Evolutionary conservation across 768 basidiomycete species (phyloP).

Genomic region (Tricholoma hemisulphureum): DNA sequence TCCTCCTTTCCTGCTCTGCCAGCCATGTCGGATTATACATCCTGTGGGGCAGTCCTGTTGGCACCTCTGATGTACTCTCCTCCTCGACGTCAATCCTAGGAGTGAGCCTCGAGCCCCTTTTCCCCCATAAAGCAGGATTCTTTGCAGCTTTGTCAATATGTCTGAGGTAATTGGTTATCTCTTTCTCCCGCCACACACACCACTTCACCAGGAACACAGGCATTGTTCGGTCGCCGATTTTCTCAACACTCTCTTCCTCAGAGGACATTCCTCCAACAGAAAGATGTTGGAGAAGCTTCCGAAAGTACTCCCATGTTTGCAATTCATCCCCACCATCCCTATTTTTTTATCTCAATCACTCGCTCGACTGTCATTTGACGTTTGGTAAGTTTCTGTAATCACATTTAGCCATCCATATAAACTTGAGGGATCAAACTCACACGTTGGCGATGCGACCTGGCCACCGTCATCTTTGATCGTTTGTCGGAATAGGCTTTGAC

Average conservation of each 20-base stretch:
- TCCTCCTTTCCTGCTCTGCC: neutral
- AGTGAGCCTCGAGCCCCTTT: neutral
- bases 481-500: neutral
- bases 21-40: neutral
- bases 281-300: constrained; percentile 1
- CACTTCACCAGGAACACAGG: neutral
- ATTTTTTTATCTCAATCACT: constrained; percentile 3
- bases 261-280: constrained; percentile 12
- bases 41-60: neutral
- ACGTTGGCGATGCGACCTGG: constrained; percentile 1
- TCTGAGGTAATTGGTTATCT: neutral
- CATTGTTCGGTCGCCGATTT: neutral
- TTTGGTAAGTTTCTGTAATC: constrained; percentile 1
- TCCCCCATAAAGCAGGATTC: neutral
- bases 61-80: neutral
- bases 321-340: neutral
- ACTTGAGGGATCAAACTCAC: neutral
- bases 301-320: constrained; percentile 5
- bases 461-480: neutral
- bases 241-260: constrained; percentile 5
- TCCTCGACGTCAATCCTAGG: neutral
- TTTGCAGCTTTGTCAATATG: neutral
- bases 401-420: neutral
- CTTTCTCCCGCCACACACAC: neutral
- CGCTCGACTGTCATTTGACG: neutral